These are phyloP conservation scores for Teratosphaeria pseudoeucalypti DNA, from an alignment of 2,329 filamentous ascomycete genomes.

Conservation along the genomic window DNA sequence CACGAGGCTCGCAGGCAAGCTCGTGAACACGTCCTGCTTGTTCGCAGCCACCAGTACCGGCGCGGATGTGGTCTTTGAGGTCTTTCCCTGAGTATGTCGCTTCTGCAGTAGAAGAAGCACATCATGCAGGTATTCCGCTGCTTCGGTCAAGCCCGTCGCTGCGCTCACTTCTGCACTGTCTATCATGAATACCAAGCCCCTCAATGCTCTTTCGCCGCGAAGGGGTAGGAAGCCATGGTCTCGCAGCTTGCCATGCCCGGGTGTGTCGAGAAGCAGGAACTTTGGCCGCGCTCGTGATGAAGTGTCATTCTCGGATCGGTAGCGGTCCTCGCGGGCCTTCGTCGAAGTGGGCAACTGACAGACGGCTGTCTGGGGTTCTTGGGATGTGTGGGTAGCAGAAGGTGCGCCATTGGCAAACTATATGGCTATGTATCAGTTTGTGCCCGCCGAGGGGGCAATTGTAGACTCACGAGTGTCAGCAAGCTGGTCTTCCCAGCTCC, in stretches of 20 bases:
- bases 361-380: conserved; percentile 47
- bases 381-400: conserved; percentile 50
- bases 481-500: conserved; percentile 82
- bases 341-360: conserved; percentile 45
- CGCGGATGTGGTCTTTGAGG: conserved; percentile 49
- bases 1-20: conserved; percentile 53
- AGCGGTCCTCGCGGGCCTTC: conserved; percentile 48
- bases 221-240: conserved; percentile 51
- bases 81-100: conserved; percentile 48
- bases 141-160: conserved; percentile 49
- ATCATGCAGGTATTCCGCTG: conserved; percentile 81
- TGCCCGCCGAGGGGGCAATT: neutral
- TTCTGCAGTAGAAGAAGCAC: conserved; percentile 75
- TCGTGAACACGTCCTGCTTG: conserved; percentile 92
- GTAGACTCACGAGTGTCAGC: conserved; percentile 55
- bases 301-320: conserved; percentile 56
- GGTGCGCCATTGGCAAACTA: conserved; percentile 47
- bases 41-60: conserved; percentile 82
- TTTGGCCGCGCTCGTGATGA: conserved; percentile 47
- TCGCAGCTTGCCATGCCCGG: conserved; percentile 90
- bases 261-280: conserved; percentile 76
- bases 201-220: conserved; percentile 41
- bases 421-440: neutral
- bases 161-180: conserved; percentile 49
- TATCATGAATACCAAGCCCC: conserved; percentile 76